Base-by-base conservation (phyloP, 2,329 filamentous ascomycete species). In the Pseudocercospora crystallina region DNA sequence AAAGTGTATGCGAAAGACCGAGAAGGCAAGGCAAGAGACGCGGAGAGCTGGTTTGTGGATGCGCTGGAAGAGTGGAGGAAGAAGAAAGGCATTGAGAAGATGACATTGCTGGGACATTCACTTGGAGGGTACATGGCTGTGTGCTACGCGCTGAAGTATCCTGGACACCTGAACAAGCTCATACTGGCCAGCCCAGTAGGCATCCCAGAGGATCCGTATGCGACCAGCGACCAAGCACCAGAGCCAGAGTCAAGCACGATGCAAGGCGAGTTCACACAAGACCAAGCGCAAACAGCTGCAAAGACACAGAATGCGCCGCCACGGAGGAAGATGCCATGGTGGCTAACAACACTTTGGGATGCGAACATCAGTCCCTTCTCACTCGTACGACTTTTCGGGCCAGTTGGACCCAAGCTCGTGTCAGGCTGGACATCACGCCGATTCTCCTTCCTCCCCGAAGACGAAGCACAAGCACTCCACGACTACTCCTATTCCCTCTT, bases 331-430 rank as follows among this genome's bases (percentile, higher is more conserved):
- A 71, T 94, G 2, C 90, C 91, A 0, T 84, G 86, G 69, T 96
- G 92, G 91, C 76, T 97, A 14, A 84, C 85, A 49, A 96, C 91
- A 73, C 82, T 99, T 4, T 99, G 94, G 94, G 94, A 99, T 60
- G 88, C 90, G 61, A 99, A 99, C 67, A 83, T 97, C 57, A 96
- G 91, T 0, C 94, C 94, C 5, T 99, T 99, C 71, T 92, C 86
- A 59, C 76, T 99, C 42, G 83, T 99, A 11, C 87, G 94, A 53
- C 86, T 90, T 77, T 80, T 89, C 1, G 94, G 94, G 0, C 94
- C 94, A 0, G 76, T 99, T 0, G 94, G 94, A 0, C 94, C 94
- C 3, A 84, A 91, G 17, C 83, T 99, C 32, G 90, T 96, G 1
- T 96, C 90, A 0, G 91, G 90, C 51, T 99, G 94, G 94, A 96